phyloP scores from a whole-genome alignment of 2,329 filamentous ascomycete genomes.

The Septoria linicola region DNA sequence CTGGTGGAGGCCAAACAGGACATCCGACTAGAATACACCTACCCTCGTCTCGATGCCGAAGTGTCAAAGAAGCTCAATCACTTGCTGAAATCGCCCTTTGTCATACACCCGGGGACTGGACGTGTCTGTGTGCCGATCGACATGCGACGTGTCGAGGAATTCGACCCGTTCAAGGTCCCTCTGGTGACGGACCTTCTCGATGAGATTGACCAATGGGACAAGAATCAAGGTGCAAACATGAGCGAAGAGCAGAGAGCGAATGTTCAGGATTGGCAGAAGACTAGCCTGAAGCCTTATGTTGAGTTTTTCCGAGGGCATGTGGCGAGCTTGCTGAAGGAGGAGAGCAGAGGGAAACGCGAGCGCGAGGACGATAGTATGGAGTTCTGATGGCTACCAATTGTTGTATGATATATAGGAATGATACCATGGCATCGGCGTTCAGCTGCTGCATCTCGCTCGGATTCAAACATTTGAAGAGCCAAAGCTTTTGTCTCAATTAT shows the following conservation, averaged over 20 bases:
- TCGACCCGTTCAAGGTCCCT: constrained; percentile 85
- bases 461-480: too few species aligned
- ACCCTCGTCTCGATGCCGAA: constrained; percentile 92
- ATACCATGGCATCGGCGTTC: too few species aligned
- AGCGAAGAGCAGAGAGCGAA: constrained; percentile 47
- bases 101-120: constrained; percentile 91
- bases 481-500: too few species aligned
- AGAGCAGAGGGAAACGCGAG: constrained; percentile 54
- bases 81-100: constrained; percentile 94
- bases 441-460: too few species aligned
- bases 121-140: constrained; percentile 96
- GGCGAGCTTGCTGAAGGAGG: constrained; percentile 72
- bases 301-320: constrained; percentile 87
- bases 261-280: constrained; percentile 92
- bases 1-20: constrained; percentile 91
- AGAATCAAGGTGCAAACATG: constrained; percentile 47
- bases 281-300: constrained; percentile 86
- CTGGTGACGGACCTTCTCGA: constrained; percentile 77
- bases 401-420: too few species aligned
- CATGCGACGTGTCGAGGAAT: constrained; percentile 67
- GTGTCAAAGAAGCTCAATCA: constrained; percentile 98
- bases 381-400: too few species aligned
- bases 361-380: constrained; percentile 64
- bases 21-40: constrained; percentile 95
- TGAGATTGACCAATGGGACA: constrained; percentile 82